Conservation (phyloP, 169 alveolate species). For the Plasmodium blacklocki region DNA sequence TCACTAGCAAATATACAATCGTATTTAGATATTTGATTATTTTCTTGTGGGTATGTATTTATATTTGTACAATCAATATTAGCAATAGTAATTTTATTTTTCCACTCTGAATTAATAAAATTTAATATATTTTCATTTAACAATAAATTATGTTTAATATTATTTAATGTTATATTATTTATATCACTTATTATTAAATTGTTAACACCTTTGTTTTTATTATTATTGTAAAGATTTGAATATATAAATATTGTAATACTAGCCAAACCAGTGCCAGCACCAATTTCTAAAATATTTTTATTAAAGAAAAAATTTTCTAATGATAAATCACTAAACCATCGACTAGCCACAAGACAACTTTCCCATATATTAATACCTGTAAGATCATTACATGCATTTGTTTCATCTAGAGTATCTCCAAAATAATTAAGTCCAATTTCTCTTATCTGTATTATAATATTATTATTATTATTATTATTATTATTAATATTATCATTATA, state of each 20-base stretch:
- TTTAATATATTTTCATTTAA: conserved; percentile 50
- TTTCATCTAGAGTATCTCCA: conserved; percentile 72
- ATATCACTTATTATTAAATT: conserved; percentile 80
- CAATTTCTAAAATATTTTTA: conserved; percentile 80
- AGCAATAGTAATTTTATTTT: conserved; percentile 45
- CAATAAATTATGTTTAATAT: conserved; percentile 77
- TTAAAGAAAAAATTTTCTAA: conserved; percentile 38
- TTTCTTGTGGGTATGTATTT: conserved; percentile 54
- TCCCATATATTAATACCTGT: conserved; percentile 86
- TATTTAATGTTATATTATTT: conserved; percentile 73
- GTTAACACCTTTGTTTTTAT: background rate
- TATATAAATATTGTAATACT: conserved; percentile 76
- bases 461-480: conserved; percentile 8
- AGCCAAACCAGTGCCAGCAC: conserved; percentile 83
- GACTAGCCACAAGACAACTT: conserved; percentile 76
- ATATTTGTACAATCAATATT: conserved; percentile 75
- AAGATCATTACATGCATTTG: conserved; percentile 67
- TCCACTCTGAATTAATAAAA: conserved; percentile 17
- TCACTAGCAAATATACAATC: conserved; percentile 84
- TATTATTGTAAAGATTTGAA: conserved; percentile 7
- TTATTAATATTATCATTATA: conserved; percentile 5
- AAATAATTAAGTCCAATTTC: conserved; percentile 70
- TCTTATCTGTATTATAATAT: conserved; percentile 62
- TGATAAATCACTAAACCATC: conserved; percentile 78
- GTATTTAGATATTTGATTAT: conserved; percentile 28